Percentiles rank a stretch among this genome's conserved stretches.
Evolutionary conservation across 2,329 filamentous ascomycete genomes (phyloP).

Genomic region (Pyrenophora teres): DNA sequence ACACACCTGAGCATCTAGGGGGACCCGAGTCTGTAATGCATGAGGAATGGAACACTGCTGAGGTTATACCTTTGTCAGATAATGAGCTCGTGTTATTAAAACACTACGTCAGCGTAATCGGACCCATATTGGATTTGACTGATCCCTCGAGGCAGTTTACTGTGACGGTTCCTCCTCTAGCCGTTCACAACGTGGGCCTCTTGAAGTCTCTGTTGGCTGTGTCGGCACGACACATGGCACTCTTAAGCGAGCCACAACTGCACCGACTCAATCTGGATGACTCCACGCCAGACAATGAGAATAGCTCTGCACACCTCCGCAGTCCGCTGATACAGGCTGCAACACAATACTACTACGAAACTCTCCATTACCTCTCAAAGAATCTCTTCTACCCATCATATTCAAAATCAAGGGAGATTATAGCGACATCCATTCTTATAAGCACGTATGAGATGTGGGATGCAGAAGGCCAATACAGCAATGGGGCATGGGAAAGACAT

Average conservation of each 20-base stretch:
- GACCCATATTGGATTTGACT: slow-evolving; percentile 52
- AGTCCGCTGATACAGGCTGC: slow-evolving; percentile 45
- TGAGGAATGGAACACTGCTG: slow-evolving; percentile 34
- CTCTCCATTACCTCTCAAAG: slow-evolving; percentile 64
- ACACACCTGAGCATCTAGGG: slow-evolving; percentile 6
- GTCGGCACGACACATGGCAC: slow-evolving; percentile 57
- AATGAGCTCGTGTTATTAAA: slow-evolving; percentile 48
- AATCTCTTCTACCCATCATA: slow-evolving; percentile 64
- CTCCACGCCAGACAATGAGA: slow-evolving; percentile 21
- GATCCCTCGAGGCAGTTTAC: slow-evolving; percentile 49
- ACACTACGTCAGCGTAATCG: slow-evolving; percentile 47
- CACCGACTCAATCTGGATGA: slow-evolving; percentile 35
- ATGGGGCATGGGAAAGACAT: slow-evolving; percentile 64
- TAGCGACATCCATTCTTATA: slow-evolving; percentile 64
- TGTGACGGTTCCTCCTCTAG: slow-evolving; percentile 41
- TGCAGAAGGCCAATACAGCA: slow-evolving; percentile 50
- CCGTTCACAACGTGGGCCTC: slow-evolving; percentile 60
- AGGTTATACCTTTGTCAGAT: slow-evolving; percentile 36
- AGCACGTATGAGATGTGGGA: slow-evolving; percentile 71
- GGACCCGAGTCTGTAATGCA: slow-evolving; percentile 13
- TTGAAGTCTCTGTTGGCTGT: slow-evolving; percentile 64
- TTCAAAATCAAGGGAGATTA: slow-evolving; percentile 61
- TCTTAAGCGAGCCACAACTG: slow-evolving; percentile 39
- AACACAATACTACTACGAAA: slow-evolving; percentile 65
- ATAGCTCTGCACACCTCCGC: slow-evolving; percentile 17